phyloP scores from a whole-genome alignment of 768 basidiomycete genomes.

The Mycena galericulata region DNA sequence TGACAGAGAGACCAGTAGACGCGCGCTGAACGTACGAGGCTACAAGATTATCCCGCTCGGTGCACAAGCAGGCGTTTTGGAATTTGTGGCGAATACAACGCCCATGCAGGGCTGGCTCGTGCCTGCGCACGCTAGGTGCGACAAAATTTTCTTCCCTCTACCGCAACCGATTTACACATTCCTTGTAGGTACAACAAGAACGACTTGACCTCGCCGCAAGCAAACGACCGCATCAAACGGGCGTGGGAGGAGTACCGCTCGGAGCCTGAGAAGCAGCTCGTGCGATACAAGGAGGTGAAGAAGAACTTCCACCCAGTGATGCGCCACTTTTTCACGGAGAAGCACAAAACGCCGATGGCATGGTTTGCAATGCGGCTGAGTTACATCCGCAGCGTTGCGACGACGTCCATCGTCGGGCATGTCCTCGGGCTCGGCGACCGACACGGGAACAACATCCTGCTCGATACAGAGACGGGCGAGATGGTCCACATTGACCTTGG shows the following conservation, averaged over 20 bases:
- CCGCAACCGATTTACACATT: not conserved
- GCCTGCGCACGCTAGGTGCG: constrained; percentile 72
- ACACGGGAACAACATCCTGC: constrained; percentile 91
- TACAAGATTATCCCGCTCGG: constrained; percentile 93
- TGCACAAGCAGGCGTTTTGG: constrained; percentile 83
- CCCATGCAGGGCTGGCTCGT: constrained; percentile 74
- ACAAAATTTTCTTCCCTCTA: not conserved
- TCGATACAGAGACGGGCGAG: constrained; percentile 87
- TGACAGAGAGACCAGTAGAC: constrained; percentile 81
- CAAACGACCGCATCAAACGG: constrained; percentile 40
- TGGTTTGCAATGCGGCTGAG: constrained; percentile 94
- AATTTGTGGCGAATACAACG: constrained; percentile 87
- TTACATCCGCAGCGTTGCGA: constrained; percentile 93
- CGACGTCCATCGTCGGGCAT: constrained; percentile 94
- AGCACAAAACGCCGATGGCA: constrained; percentile 85
- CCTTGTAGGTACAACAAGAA: constrained; percentile 71
- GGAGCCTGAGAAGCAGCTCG: constrained; percentile 42
- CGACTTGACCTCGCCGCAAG: constrained; percentile 58
- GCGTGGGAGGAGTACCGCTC: constrained; percentile 43
- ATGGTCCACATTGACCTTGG: constrained; percentile 97
- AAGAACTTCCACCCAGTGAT: constrained; percentile 82
- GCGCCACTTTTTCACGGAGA: constrained; percentile 94
- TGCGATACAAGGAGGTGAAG: constrained; percentile 50
- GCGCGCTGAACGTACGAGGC: constrained; percentile 79
- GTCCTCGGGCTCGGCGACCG: constrained; percentile 94